Conservation (phyloP, 208 protist genomes). For the Crithidia fasciculata region DNA sequence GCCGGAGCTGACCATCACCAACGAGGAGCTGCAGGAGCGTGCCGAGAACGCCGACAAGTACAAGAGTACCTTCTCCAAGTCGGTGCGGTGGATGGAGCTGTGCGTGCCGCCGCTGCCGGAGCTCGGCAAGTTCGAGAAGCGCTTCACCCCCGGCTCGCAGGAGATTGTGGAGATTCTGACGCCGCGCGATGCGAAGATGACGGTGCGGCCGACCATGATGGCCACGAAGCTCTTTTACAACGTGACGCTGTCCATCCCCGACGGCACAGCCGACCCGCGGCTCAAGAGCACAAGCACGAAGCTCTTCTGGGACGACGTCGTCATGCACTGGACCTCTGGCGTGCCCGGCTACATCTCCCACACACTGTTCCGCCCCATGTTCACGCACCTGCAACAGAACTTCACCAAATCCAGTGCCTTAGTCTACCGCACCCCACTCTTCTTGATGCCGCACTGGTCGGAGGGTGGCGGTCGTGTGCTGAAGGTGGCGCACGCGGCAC, state of each 20-base stretch:
- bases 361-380: slow-evolving; percentile 92
- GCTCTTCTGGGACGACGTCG: slow-evolving; percentile 92
- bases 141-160: slow-evolving; percentile 91
- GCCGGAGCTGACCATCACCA: slow-evolving; percentile 83
- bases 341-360: slow-evolving; percentile 91
- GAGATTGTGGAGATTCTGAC: slow-evolving; percentile 92
- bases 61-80: slow-evolving; percentile 61
- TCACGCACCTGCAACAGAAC: slow-evolving; percentile 92
- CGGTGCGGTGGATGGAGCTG: slow-evolving; percentile 89
- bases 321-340: slow-evolving; percentile 88
- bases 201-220: slow-evolving; percentile 92
- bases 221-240: slow-evolving; percentile 93
- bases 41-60: slow-evolving; percentile 83
- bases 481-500: slow-evolving; percentile 87
- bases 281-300: slow-evolving; percentile 86
- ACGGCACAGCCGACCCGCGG: slow-evolving; percentile 78
- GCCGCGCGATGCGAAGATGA: slow-evolving; percentile 90
- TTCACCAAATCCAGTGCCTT: slow-evolving; percentile 82
- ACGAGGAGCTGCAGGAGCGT: slow-evolving; percentile 86
- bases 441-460: slow-evolving; percentile 89
- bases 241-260: slow-evolving; percentile 88
- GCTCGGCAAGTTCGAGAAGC: slow-evolving; percentile 84
- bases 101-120: slow-evolving; percentile 89
- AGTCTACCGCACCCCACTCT: slow-evolving; percentile 86
- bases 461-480: slow-evolving; percentile 87